These are phyloP conservation scores for Spizellomyces punctatus DNA, from an alignment of 192 early-diverging fungal genomes.

Conservation along the genomic window DNA sequence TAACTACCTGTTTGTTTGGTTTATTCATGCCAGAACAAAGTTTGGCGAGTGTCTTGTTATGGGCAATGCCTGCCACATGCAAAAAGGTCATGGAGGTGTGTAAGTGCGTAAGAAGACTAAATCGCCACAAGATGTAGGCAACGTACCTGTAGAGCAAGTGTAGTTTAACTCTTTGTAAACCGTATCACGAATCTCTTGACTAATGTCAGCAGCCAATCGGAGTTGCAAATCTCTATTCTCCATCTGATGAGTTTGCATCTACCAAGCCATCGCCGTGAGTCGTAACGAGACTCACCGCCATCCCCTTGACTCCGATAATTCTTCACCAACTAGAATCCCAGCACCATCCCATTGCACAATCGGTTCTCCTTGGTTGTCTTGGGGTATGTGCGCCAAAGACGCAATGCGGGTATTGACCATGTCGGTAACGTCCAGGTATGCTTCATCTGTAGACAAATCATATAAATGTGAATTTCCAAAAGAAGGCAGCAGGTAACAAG, in stretches of 20 bases:
- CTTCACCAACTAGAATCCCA: conserved; percentile 42
- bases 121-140: background rate
- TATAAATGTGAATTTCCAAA: conserved; percentile 39
- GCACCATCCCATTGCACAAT: conserved; percentile 33
- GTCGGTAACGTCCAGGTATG: conserved; percentile 82
- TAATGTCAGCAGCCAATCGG: conserved; percentile 69
- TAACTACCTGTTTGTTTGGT: conserved; percentile 73
- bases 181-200: conserved; percentile 62
- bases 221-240: conserved; percentile 70
- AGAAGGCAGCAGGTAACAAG: too few relatives aligned
- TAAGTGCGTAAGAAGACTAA: too few relatives aligned
- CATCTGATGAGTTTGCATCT: conserved; percentile 42
- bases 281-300: conserved; percentile 1
- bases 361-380: conserved; percentile 15
- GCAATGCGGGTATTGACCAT: conserved; percentile 53
- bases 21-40: conserved; percentile 84
- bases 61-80: conserved; percentile 66
- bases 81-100: background rate
- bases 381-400: background rate
- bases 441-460: conserved; percentile 75
- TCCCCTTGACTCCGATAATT: conserved; percentile 6
- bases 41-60: conserved; percentile 87
- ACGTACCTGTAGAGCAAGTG: conserved; percentile 55
- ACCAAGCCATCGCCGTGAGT: background rate
- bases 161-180: conserved; percentile 73